phyloP scores from a whole-genome alignment of 805 yeast species.

The Yamadazyma endophytica region DNA sequence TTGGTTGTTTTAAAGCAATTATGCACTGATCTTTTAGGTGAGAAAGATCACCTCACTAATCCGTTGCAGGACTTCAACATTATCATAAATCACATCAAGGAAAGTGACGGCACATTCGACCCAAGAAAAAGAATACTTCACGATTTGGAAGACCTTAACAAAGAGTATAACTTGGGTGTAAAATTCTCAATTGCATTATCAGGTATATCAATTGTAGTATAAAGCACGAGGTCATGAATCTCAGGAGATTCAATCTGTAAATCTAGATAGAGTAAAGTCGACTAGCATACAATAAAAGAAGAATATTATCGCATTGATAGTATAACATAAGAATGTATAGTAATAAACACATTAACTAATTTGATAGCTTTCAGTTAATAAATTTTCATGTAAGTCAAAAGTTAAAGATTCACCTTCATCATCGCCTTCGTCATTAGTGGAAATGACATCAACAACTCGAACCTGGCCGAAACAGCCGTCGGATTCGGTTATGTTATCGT shows the following conservation, averaged over 20 bases:
- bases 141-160: slow-evolving; percentile 43
- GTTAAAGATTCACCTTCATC: slow-evolving; percentile 58
- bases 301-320: neutral
- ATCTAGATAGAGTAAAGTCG: too few species aligned
- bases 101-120: slow-evolving; percentile 36
- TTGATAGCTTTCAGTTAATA: slow-evolving; percentile 56
- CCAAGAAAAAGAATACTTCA: slow-evolving; percentile 55
- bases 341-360: slow-evolving; percentile 27
- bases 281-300: neutral
- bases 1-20: slow-evolving; percentile 27
- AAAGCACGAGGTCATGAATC: slow-evolving; percentile 1
- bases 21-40: slow-evolving; percentile 7
- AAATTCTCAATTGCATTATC: slow-evolving; percentile 50
- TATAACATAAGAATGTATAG: neutral
- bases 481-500: slow-evolving; percentile 37
- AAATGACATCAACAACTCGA: slow-evolving; percentile 55
- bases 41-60: slow-evolving; percentile 6
- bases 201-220: slow-evolving; percentile 41
- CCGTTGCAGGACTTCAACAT: slow-evolving; percentile 44
- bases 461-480: slow-evolving; percentile 60
- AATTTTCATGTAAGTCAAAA: slow-evolving; percentile 59
- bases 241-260: too few species aligned
- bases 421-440: slow-evolving; percentile 22
- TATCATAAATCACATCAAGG: slow-evolving; percentile 45
- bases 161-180: slow-evolving; percentile 34